Conservation (phyloP, 148 eudicot genomes). For the Talinum fruticosum region DNA sequence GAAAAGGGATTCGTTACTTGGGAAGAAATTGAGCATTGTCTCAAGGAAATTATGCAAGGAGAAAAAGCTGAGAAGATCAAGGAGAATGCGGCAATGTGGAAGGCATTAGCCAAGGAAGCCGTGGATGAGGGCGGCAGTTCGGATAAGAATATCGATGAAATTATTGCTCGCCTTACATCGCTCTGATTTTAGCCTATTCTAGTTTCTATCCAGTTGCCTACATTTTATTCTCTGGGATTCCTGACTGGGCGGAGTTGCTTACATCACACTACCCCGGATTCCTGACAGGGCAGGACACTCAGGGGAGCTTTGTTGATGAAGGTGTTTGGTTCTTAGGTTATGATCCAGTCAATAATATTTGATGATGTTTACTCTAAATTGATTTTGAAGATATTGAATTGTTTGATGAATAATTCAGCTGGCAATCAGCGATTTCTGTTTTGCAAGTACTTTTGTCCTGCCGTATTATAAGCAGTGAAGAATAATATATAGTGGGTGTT, state of each 20-base stretch:
- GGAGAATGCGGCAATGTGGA: constrained; percentile 25
- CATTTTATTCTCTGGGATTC: background rate
- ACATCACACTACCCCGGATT: background rate
- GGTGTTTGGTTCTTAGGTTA: too few species aligned
- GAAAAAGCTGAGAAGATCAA: constrained; percentile 10
- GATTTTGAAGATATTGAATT: too few species aligned
- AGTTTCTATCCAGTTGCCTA: background rate
- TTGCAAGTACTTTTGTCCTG: background rate
- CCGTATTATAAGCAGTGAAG: too few species aligned
- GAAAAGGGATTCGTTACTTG: constrained; percentile 7
- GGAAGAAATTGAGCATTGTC: constrained; percentile 14
- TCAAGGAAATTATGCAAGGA: constrained; percentile 17
- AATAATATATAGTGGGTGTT: too few species aligned
- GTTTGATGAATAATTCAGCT: background rate
- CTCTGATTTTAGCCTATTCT: background rate
- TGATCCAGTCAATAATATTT: too few species aligned
- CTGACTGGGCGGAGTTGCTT: background rate
- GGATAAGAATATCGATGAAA: constrained; percentile 22
- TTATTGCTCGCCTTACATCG: constrained; percentile 17
- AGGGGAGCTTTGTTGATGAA: background rate
- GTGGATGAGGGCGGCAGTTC: constrained; percentile 18
- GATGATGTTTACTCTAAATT: too few species aligned
- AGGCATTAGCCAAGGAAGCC: constrained; percentile 25
- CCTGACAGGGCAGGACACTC: background rate
- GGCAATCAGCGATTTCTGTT: background rate